Percentiles rank a stretch among this genome's conserved stretches.
Evolutionary conservation across 768 basidiomycete genomes (phyloP).

Genomic region (Mycena rebaudengoi): DNA sequence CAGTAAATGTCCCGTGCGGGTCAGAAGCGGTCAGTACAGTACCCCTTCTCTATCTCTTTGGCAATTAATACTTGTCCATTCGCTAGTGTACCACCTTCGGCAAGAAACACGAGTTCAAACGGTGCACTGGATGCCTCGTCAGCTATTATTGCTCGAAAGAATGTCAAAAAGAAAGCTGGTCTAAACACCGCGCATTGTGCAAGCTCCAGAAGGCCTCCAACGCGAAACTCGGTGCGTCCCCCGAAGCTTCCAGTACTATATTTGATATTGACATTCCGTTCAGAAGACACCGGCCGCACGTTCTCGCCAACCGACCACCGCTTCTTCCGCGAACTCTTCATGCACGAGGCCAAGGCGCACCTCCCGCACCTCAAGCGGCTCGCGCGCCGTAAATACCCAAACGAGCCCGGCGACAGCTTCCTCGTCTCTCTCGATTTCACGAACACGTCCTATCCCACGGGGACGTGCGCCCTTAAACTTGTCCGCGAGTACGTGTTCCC

Average conservation of each 20-base stretch:
- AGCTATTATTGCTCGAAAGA: conserved; percentile 21
- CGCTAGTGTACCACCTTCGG: conserved; percentile 8
- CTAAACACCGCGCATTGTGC: conserved; percentile 12
- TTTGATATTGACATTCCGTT: neutral
- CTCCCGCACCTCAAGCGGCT: conserved; percentile 6
- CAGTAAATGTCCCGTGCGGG: neutral
- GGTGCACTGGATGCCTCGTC: conserved; percentile 12
- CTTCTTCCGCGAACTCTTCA: conserved; percentile 16
- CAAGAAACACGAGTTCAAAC: neutral
- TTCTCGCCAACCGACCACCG: neutral
- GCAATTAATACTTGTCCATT: neutral
- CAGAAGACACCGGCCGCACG: neutral
- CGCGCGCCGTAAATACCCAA: conserved; percentile 6
- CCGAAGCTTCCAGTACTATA: neutral
- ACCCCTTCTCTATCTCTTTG: too few species aligned
- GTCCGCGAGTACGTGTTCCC: conserved; percentile 23
- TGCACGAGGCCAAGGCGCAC: conserved; percentile 3
- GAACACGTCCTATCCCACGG: conserved; percentile 9
- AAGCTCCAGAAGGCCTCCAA: neutral
- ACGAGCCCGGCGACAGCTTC: conserved; percentile 11
- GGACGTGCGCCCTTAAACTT: conserved; percentile 24
- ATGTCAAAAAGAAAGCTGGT: conserved; percentile 19
- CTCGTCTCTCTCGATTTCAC: conserved; percentile 21
- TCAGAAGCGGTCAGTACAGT: conserved; percentile 1
- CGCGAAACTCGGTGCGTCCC: neutral